These are phyloP conservation scores for Angomonas ambiguus DNA, from an alignment of 208 protist species.

Conservation along the genomic window DNA sequence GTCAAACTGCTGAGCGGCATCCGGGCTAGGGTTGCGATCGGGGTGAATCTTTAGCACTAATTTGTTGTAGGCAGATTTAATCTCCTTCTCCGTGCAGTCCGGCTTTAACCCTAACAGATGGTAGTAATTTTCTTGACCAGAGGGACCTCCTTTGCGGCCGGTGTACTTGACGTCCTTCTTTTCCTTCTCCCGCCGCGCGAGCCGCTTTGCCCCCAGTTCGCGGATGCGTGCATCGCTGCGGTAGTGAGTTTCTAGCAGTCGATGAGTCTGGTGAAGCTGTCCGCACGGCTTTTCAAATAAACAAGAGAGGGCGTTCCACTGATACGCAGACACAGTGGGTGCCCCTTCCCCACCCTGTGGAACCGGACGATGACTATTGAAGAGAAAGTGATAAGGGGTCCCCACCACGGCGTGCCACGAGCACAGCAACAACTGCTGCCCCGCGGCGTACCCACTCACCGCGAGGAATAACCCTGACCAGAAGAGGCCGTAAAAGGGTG, in stretches of 20 bases:
- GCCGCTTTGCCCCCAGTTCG: slow-evolving; percentile 39
- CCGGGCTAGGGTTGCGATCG: slow-evolving; percentile 77
- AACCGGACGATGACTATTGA: slow-evolving; percentile 25
- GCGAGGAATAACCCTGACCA: slow-evolving; percentile 59
- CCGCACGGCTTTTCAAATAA: slow-evolving; percentile 35
- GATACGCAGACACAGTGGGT: slow-evolving; percentile 21
- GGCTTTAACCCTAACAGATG: slow-evolving; percentile 52
- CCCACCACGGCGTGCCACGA: slow-evolving; percentile 35
- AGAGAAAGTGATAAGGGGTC: slow-evolving; percentile 35
- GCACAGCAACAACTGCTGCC: slow-evolving; percentile 60
- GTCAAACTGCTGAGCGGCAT: slow-evolving; percentile 86
- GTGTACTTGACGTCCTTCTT: slow-evolving; percentile 24
- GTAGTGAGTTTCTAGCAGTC: slow-evolving; percentile 27
- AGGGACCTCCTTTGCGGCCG: slow-evolving; percentile 7
- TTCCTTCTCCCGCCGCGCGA: slow-evolving; percentile 22
- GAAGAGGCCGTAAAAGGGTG: slow-evolving; percentile 36
- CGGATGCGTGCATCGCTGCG: slow-evolving; percentile 23
- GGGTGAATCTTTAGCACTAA: slow-evolving; percentile 86
- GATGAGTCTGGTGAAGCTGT: slow-evolving; percentile 18
- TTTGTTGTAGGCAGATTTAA: slow-evolving; percentile 87
- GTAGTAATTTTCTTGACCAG: slow-evolving; percentile 65
- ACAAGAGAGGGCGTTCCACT: slow-evolving; percentile 34
- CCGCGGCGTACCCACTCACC: slow-evolving; percentile 58
- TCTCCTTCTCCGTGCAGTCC: slow-evolving; percentile 62
- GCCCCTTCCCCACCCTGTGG: no score